Evolutionary conservation across 768 basidiomycete genomes (phyloP).

Genomic region (Lentinula guzmanii): DNA sequence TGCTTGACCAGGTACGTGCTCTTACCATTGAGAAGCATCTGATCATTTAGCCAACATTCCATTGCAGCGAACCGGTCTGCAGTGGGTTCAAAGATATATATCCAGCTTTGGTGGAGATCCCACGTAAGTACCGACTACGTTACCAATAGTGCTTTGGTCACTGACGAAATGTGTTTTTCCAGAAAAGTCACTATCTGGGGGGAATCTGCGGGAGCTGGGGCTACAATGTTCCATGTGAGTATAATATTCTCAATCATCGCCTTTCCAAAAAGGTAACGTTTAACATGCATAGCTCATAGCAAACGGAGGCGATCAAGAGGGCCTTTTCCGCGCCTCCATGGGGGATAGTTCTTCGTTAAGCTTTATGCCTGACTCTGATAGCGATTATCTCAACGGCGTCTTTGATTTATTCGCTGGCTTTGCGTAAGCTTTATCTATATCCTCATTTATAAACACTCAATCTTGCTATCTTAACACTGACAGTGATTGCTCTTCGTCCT

Average conservation of each 20-base stretch:
- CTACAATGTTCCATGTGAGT: conserved; percentile 33
- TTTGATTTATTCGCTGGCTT: conserved; percentile 27
- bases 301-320: conserved; percentile 29
- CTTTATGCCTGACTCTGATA: conserved; percentile 26
- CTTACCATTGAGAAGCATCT: background rate
- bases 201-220: conserved; percentile 18
- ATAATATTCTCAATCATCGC: background rate
- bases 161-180: background rate
- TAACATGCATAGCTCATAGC: conserved; percentile 24
- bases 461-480: conserved; percentile 13
- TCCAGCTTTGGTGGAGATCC: background rate
- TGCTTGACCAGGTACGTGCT: conserved; percentile 30
- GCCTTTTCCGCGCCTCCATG: conserved; percentile 35
- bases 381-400: conserved; percentile 26
- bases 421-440: conserved; percentile 21
- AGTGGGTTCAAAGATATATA: conserved; percentile 3
- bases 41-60: background rate
- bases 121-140: background rate
- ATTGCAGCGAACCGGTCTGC: conserved; percentile 6
- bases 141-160: background rate
- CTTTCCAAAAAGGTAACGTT: background rate
- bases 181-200: conserved; percentile 10
- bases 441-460: background rate
- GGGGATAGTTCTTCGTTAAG: conserved; percentile 38
- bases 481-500: conserved; percentile 13